Evolutionary conservation across 176 grass and related monocot species (phyloP).

Genomic region (Eragrostis nindensis): DNA sequence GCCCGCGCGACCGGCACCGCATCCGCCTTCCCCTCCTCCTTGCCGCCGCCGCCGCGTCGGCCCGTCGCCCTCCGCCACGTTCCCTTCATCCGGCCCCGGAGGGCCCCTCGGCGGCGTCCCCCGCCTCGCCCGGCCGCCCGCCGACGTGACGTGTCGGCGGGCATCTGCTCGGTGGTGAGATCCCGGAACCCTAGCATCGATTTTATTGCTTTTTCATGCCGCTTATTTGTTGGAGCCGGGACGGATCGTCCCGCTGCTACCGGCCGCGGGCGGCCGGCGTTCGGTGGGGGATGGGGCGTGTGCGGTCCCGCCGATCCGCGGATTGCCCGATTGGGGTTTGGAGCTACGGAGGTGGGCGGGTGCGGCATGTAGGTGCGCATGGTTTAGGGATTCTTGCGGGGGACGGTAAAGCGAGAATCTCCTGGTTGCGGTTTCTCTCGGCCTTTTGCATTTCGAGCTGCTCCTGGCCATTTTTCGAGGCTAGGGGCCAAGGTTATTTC

Average conservation of each 20-base stretch:
- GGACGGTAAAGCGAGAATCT: not conserved
- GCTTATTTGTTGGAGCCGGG: not conserved
- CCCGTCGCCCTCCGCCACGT: not conserved
- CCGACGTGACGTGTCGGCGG: slow-evolving; percentile 7
- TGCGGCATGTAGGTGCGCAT: not conserved
- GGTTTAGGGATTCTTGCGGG: not conserved
- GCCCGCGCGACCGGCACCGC: not conserved
- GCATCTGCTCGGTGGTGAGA: slow-evolving; percentile 34
- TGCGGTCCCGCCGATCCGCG: not conserved
- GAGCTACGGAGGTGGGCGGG: not conserved
- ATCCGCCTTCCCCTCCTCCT: not conserved
- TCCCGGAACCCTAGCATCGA: slow-evolving; percentile 6
- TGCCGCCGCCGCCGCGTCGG: not conserved
- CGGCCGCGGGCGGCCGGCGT: not conserved
- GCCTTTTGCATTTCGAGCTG: not conserved
- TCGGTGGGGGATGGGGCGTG: not conserved
- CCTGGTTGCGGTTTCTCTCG: not conserved
- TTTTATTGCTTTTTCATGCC: not conserved
- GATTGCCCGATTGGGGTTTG: not conserved
- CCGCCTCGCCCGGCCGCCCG: not conserved
- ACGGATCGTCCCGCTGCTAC: not conserved
- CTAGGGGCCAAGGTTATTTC: not conserved
- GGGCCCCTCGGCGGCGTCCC: not conserved
- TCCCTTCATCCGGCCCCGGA: not conserved
- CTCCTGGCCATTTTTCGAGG: not conserved